Evolutionary conservation across 768 basidiomycete species (phyloP), one percentile per base, ranked within the genome.

Genomic region (Holtermannia corniformis): DNA sequence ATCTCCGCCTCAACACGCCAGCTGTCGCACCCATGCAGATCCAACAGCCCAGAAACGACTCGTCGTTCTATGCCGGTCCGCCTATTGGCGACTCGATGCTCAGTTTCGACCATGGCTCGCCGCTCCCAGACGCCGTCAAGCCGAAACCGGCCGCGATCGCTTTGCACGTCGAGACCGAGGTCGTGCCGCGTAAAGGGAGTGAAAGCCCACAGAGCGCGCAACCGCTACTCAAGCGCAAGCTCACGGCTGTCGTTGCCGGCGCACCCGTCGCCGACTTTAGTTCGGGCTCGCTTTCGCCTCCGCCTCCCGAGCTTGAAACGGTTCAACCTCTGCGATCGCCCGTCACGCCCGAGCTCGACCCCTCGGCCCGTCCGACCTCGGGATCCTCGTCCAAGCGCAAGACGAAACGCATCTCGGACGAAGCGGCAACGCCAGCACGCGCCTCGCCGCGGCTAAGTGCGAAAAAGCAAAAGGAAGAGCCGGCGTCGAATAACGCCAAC

Each of bases 1-100:
- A 67, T 44, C 54, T 72, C 11, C 60, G 60, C 27, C 45, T 72
- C 14, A 45, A 60, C 27, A 67, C 70, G 3, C 65, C 65, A 11
- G 51, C 32, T 7, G 32, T 37, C 32, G 32, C 32, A 37, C n/a
- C n/a, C n/a, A n/a, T n/a, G n/a, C 10, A 37, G 16, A 7, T 16
- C 32, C 10, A 7, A 7, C 32, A 37, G 16, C 7, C 16, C 10
- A 16, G 32, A 7, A 7, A 7, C 32, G 32, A 16, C 32, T 37
- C 32, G 32, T 37, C 32, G 16, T 37, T 37, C 32, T 37, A 7
- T 16, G 7, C 32, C 10, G 32, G 32, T 7, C 10, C 10, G 7
- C 32, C 32, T 7, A 37, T 37, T 16, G 32, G 16, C 32, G 32
- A 37, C 16, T 7, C 10, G 10, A n/a, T n/a, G n/a, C n/a, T n/a